Evolutionary conservation across 345 rosid genomes (phyloP), one percentile per base, ranked within the genome.

Genomic region (Nephelium lappaceum): DNA sequence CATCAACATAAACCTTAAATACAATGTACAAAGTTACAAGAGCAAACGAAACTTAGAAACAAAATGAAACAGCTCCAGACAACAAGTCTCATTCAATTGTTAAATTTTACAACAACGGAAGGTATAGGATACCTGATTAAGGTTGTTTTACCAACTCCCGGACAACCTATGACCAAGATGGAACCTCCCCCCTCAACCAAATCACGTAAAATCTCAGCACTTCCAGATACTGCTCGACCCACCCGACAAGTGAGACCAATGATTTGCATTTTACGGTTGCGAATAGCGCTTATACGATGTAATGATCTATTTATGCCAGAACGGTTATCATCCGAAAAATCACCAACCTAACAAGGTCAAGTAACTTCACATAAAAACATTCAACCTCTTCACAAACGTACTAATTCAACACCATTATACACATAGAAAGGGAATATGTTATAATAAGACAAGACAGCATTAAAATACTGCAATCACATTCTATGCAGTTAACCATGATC

Each of bases 111-210:
- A 41, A 65, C 70, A 8, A 67, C 15, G 41, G 45, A 25, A 23
- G 38, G 23, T 61, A 58, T 65, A 58, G 58, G 69, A 74, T 90
- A 93, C 98, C 99, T 91, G 86, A 95, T 95, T 71, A 95, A 89
- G 73, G 99, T 95, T 53, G 99, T 95, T 88, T 95, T 95, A 76
- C 99, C 99, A 64, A 95, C 98, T 66, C 99, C 98, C 16, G 98
- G 99, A 68, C 91, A 92, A 71, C 99, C 97, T 18, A 95, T 94
- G 80, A 93, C 96, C 88, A 95, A 87, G 81, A 95, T 91, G 24
- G 99, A 95, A 77, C 97, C 92, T 82, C 97, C 95, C 55, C 91
- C 91, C 77, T 88, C 96, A 27, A 95, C 86, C 91, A 95, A 88
- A 81, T 95, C 99, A 69, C 89, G 84, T 38, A 93, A 85, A 45